Conservation (phyloP, 305 asterid species). For the Plantago coronopus region DNA sequence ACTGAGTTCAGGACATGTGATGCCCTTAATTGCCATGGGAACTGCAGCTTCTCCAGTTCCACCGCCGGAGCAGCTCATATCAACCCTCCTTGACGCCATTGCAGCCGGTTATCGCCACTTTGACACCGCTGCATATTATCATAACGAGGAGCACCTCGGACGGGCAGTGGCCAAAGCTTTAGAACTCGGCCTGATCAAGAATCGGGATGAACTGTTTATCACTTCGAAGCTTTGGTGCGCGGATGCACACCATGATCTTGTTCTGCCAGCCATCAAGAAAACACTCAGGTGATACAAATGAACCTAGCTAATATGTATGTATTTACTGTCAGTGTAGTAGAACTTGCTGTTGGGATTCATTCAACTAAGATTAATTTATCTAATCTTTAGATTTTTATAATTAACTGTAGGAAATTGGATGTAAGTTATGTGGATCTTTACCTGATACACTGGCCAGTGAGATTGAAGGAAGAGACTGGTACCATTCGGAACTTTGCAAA, state of each 20-base stretch:
- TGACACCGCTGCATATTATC: conserved; percentile 38
- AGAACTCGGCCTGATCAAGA: conserved; percentile 25
- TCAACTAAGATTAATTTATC: no score
- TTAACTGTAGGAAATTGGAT: conserved; percentile 26
- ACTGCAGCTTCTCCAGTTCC: conserved; percentile 22
- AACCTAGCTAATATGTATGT: neutral
- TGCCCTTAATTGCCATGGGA: conserved; percentile 40
- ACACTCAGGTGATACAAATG: conserved; percentile 24
- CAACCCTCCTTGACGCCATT: conserved; percentile 28
- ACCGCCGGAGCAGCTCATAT: conserved; percentile 22
- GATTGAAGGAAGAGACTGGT: conserved; percentile 20
- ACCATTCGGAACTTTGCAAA: neutral
- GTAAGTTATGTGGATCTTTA: conserved; percentile 32
- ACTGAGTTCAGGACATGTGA: conserved; percentile 29
- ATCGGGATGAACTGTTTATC: conserved; percentile 31
- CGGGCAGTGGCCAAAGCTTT: conserved; percentile 29
- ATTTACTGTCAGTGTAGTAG: neutral
- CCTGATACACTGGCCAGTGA: conserved; percentile 33
- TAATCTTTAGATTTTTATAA: neutral
- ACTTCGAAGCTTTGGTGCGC: conserved; percentile 33
- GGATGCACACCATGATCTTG: conserved; percentile 26
- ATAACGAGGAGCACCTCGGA: conserved; percentile 37
- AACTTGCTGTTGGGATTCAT: no score
- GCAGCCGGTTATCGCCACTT: conserved; percentile 40
- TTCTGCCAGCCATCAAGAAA: conserved; percentile 28